Conservation (phyloP, 352 stramenopile genomes). For the Blastocystis sp. region DNA sequence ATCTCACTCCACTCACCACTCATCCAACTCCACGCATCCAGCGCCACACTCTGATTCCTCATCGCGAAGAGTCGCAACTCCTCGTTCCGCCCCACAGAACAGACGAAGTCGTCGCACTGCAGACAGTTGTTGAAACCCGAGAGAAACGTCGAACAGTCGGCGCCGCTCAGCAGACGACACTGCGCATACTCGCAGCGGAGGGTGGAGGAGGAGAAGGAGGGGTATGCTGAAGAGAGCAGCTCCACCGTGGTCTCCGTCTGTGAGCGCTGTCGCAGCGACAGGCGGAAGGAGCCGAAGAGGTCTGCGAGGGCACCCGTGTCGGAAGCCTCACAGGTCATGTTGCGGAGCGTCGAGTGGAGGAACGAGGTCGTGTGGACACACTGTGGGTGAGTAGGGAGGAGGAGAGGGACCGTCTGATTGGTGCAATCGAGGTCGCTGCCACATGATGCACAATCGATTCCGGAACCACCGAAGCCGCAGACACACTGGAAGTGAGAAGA, state of each 20-base stretch:
- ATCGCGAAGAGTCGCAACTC: not conserved
- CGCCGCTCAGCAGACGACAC: not conserved
- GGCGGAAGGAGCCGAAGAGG: not conserved
- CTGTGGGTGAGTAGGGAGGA: not conserved
- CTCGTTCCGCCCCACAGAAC: not conserved
- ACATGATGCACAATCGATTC: conserved; percentile 23
- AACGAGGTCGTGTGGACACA: not conserved
- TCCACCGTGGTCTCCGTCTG: not conserved
- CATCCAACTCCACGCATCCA: not conserved
- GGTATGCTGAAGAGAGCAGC: not conserved
- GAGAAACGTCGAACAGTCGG: not conserved
- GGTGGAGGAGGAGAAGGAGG: not conserved
- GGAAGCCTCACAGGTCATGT: not conserved
- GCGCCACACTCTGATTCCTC: not conserved
- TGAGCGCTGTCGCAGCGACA: not conserved
- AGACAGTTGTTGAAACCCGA: conserved; percentile 22
- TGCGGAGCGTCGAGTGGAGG: not conserved
- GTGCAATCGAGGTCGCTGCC: not conserved
- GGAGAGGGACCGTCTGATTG: not conserved
- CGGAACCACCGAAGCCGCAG: not conserved
- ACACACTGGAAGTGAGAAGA: not conserved
- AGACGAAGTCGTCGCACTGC: not conserved
- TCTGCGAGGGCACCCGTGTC: not conserved
- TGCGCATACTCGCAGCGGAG: not conserved
- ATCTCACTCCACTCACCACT: no score